Base-by-base conservation (phyloP, 2,329 filamentous ascomycete species). In the Hymenoscyphus fructigenus region DNA sequence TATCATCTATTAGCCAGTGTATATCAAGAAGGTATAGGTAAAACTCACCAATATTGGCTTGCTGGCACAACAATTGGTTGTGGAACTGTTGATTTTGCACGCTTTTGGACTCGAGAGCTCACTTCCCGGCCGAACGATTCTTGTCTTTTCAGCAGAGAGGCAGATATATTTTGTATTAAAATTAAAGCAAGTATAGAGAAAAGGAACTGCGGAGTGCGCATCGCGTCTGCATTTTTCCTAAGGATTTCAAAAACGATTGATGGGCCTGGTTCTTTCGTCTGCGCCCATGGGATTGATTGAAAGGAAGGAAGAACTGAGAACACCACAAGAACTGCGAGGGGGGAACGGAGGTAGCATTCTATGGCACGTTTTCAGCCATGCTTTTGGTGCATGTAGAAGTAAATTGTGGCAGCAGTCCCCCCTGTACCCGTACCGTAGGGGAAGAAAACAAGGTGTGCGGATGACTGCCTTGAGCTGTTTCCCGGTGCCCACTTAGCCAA, bases 21-120 rank as follows among this genome's bases (percentile, higher is more conserved):
- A 10, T 23, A 1, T 10, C 20, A 12, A 32, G 7, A 23, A 23
- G 14, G 7, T 26, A 28, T 50, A 6, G 26, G 1, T 12, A 34
- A 1, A 56, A 56, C 44, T n/a, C 41, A 71, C 68, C 64, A 71
- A 58, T 69, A 67, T 60, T 69, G 65, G 62, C 69, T 71, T 20
- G 69, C 59, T n/a, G 69, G 65, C 29, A 70, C 62, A 4, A 66
- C 59, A 23, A 69, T 47, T 5, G 69, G 65, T 9, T 53, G 23
- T 1, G 17, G 68, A 63, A 60, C 64, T n/a, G 14, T 34, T 34
- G 20, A 5, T n/a, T 20, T 44, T 23, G 5, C 53, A 47, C 41
- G 41, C 41, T 5, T 47, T 47, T 47, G 41, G n/a, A 47, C 41
- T 47, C 5, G 41, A 20, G n/a, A 47, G n/a, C 15, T 20, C 44